A percentile compares a stretch with the other conserved stretches of the same genome.
These are phyloP conservation scores for Mycena belliarum DNA, from an alignment of 768 basidiomycete species.

Conservation along the genomic window DNA sequence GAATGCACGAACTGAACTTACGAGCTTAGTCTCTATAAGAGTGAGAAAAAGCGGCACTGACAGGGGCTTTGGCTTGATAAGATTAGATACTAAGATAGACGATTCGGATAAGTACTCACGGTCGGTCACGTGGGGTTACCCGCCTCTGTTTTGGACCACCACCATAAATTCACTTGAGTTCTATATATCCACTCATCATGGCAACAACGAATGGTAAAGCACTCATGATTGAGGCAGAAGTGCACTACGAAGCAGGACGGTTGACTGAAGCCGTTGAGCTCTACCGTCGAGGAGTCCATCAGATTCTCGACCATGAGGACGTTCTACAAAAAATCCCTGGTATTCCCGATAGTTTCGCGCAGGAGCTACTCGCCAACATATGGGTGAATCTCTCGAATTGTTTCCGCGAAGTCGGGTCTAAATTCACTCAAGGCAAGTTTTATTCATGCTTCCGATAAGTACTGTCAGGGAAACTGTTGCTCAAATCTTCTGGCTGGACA, in stretches of 20 bases:
- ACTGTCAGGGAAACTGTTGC: neutral
- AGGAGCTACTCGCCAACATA: conserved; percentile 26
- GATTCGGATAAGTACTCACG: too few relatives aligned
- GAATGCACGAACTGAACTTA: too few relatives aligned
- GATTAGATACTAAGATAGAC: too few relatives aligned
- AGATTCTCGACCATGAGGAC: conserved; percentile 30
- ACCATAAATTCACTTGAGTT: too few relatives aligned
- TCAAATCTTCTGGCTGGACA: neutral
- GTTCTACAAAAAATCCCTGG: conserved; percentile 22
- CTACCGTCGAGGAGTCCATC: conserved; percentile 30
- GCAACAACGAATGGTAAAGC: neutral
- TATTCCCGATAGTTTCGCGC: conserved; percentile 23
- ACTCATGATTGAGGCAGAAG: neutral
- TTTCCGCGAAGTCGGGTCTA: conserved; percentile 17
- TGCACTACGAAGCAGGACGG: neutral
- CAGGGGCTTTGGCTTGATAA: too few relatives aligned
- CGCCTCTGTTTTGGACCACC: too few relatives aligned
- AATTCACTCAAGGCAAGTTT: conserved; percentile 10
- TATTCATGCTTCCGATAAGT: neutral
- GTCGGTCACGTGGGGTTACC: too few relatives aligned
- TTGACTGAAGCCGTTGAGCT: conserved; percentile 25
- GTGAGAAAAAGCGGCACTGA: too few relatives aligned
- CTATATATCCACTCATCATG: too few relatives aligned
- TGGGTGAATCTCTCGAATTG: conserved; percentile 33
- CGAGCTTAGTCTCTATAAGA: too few relatives aligned